Conservation (phyloP, 257 asterid genomes). For the Rehmannia glutinosa region DNA sequence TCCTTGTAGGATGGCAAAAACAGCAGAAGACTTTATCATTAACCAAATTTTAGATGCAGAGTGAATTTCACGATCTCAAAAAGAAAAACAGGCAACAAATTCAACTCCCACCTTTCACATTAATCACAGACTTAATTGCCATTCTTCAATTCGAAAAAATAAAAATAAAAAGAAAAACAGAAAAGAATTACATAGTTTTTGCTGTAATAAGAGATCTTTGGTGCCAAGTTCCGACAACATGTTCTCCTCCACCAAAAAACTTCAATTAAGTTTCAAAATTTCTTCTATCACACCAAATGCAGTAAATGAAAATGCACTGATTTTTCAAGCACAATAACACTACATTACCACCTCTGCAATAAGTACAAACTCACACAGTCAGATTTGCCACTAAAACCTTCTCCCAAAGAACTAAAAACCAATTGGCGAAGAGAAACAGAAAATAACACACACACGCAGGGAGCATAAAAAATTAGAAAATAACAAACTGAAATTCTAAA, state of each 20-base stretch:
- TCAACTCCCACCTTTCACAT: background rate
- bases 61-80: slow-evolving; percentile 2
- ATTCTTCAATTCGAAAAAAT: background rate
- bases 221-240: background rate
- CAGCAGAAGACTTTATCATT: no score
- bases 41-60: slow-evolving; percentile 13
- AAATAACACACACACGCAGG: background rate
- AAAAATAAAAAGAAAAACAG: background rate
- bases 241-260: background rate
- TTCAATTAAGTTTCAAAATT: background rate
- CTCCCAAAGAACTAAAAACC: slow-evolving; percentile 1
- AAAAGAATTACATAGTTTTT: background rate
- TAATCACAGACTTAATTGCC: background rate
- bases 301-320: slow-evolving; percentile 3
- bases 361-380: slow-evolving; percentile 15
- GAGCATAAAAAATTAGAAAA: no score
- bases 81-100: slow-evolving; percentile 1
- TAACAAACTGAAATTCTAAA: no score
- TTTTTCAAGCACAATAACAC: background rate
- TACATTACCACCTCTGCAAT: slow-evolving; percentile 19
- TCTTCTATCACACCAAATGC: slow-evolving; percentile 14
- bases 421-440: background rate
- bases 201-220: background rate
- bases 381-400: slow-evolving; percentile 26
- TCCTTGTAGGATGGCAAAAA: no score